Percentiles rank a stretch among this genome's conserved stretches.
These are phyloP conservation scores for Pezicula carpinea DNA, from an alignment of 2,329 filamentous ascomycete species.

Conservation along the genomic window DNA sequence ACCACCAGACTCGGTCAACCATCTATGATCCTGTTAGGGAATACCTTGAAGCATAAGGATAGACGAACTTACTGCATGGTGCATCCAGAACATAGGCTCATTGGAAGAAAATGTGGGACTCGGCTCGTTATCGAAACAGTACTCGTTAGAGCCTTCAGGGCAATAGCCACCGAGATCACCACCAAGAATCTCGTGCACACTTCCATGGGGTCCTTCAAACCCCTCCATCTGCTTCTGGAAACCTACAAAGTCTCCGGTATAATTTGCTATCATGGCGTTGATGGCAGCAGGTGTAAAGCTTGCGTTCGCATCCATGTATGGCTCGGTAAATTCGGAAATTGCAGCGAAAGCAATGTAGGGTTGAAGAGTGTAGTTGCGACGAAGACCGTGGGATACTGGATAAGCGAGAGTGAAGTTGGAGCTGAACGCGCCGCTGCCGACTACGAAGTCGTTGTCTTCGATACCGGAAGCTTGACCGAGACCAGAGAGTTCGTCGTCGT, in stretches of 20 bases:
- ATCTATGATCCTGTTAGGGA: not conserved
- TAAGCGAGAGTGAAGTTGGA: constrained; percentile 7
- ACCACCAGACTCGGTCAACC: constrained; percentile 6
- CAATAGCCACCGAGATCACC: constrained; percentile 2
- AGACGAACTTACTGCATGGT: not conserved
- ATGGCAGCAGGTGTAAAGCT: constrained; percentile 2
- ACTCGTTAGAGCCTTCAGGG: not conserved
- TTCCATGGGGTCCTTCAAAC: constrained; percentile 2
- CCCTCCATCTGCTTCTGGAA: constrained; percentile 5
- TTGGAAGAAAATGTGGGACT: constrained; percentile 6
- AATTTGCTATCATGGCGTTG: constrained; percentile 1
- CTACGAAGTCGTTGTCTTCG: constrained; percentile 1
- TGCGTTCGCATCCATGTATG: constrained; percentile 3
- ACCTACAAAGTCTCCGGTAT: constrained; percentile 3
- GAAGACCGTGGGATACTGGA: constrained; percentile 2
- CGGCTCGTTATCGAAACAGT: not conserved
- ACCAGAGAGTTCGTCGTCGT: constrained; percentile 1
- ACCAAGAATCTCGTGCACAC: constrained; percentile 5
- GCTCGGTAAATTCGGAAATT: not conserved
- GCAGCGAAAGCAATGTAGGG: not conserved
- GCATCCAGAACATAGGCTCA: constrained; percentile 5
- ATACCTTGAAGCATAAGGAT: too few relatives aligned
- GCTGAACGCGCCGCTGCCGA: constrained; percentile 1
- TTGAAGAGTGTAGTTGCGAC: constrained; percentile 4
- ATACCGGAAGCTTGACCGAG: constrained; percentile 1